Evolutionary conservation across 2,329 filamentous ascomycete species (phyloP), one percentile per base, ranked within the genome.

Genomic region (Fusarium albidum): DNA sequence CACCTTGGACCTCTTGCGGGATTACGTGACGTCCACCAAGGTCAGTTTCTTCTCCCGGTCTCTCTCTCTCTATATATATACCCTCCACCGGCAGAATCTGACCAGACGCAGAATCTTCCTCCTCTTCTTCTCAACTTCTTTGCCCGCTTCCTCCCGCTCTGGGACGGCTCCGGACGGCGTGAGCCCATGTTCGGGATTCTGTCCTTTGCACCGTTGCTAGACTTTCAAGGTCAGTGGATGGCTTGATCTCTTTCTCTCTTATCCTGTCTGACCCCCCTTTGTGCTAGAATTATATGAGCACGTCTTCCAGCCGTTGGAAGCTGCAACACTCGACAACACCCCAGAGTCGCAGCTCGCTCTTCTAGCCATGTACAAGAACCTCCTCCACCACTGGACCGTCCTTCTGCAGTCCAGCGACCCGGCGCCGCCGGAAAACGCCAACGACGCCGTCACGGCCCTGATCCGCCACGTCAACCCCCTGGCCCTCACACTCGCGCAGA

Each of bases 351-450:
- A 87, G 62, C 67, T 82, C 0, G 76, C 77, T 3, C 74, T 96
- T 3, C 78, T 95, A 3, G 71, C 71, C 2, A 86, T 92, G 57
- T 95, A 94, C 71, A 86, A 82, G 2, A 72, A 73, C 10, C 75
- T 96, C 6, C 79, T 94, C 38, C 81, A 79, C 10, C 81, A 85
- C 52, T 88, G 85, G 85, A 76, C 74, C 7, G 68, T 76, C 9
- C 56, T 71, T 4, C 70, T 86, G 37, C 71, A 76, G 15, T 75
- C 80, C 1, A 67, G 68, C 4, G 69, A 76, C 2, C 40, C 67
- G n/a, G n/a, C 5, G 65, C 75, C 11, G n/a, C 73, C 75, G 2
- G 37, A 64, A 2, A 68, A 75, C 17, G 73, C 75, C 5, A 71
- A 75, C 13, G 52, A 68, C 6, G 71, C 74, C 8, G 60, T 84